These are phyloP conservation scores for Lentinula novae-zelandiae DNA, from an alignment of 1,284 basidiomycete species.

Conservation along the genomic window DNA sequence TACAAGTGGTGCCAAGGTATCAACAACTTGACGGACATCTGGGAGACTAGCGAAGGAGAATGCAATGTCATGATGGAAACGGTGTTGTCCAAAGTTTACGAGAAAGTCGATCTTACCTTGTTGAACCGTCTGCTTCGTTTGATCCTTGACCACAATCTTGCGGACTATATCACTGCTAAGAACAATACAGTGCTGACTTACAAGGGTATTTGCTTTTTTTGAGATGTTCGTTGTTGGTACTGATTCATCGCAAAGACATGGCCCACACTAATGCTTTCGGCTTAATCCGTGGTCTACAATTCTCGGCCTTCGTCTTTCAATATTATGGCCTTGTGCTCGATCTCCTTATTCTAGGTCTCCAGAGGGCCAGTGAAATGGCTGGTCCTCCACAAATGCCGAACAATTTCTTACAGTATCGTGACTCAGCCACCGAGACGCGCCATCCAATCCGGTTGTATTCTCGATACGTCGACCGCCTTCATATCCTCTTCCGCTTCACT, in stretches of 20 bases:
- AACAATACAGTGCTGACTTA: conserved; percentile 93
- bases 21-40: conserved; percentile 91
- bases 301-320: conserved; percentile 97
- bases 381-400: conserved; percentile 94
- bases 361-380: conserved; percentile 95
- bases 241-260: conserved; percentile 53
- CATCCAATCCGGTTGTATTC: conserved; percentile 96
- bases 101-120: conserved; percentile 95
- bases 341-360: conserved; percentile 88
- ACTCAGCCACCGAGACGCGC: conserved; percentile 88
- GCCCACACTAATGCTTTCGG: conserved; percentile 91
- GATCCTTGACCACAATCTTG: conserved; percentile 95
- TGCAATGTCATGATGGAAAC: conserved; percentile 98
- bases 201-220: conserved; percentile 54
- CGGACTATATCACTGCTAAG: conserved; percentile 97
- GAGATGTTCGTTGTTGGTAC: conserved; percentile 14
- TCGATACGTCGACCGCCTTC: conserved; percentile 89
- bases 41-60: conserved; percentile 96
- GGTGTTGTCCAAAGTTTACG: conserved; percentile 91
- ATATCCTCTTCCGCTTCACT: conserved; percentile 97
- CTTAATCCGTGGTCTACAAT: conserved; percentile 92
- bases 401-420: conserved; percentile 94
- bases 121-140: conserved; percentile 91
- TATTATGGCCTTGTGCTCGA: conserved; percentile 92
- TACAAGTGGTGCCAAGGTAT: conserved; percentile 98